Evolutionary conservation across 2,329 filamentous ascomycete species (phyloP).

Genomic region (Thelonectria rubi): DNA sequence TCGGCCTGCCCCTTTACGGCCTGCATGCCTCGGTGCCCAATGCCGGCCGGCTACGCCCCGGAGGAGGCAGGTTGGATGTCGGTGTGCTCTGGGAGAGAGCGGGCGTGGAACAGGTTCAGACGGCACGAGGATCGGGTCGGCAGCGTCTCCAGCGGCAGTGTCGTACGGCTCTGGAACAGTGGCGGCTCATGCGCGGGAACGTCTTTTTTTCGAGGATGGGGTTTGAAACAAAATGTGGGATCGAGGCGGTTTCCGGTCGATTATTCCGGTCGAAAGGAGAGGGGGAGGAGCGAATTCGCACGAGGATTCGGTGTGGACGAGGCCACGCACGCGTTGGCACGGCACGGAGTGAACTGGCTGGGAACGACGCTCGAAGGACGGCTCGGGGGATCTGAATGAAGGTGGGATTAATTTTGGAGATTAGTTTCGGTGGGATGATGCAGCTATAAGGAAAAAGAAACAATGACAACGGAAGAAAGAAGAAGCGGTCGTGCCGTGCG

Average conservation of each 20-base stretch:
- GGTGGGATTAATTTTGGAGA: slow-evolving; percentile 6
- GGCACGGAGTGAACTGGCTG: background rate
- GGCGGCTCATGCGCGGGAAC: slow-evolving; percentile 37
- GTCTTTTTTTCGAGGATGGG: background rate
- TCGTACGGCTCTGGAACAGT: slow-evolving; percentile 32
- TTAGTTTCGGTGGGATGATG: slow-evolving; percentile 11
- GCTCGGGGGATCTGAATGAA: background rate
- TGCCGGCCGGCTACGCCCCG: slow-evolving; percentile 37
- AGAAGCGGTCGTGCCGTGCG: slow-evolving; percentile 8
- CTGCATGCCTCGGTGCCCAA: slow-evolving; percentile 57
- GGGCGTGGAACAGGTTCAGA: slow-evolving; percentile 21
- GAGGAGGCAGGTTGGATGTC: slow-evolving; percentile 29
- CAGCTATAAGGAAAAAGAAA: slow-evolving; percentile 2
- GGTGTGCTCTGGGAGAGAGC: slow-evolving; percentile 12
- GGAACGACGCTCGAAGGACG: too few species aligned
- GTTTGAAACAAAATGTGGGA: slow-evolving; percentile 1
- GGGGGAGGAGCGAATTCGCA: background rate
- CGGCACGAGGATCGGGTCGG: slow-evolving; percentile 20
- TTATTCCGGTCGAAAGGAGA: slow-evolving; percentile 6
- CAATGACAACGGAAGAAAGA: background rate
- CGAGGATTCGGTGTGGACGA: slow-evolving; percentile 17
- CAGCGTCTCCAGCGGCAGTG: slow-evolving; percentile 33
- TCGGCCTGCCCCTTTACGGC: slow-evolving; percentile 65
- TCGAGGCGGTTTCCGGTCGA: background rate
- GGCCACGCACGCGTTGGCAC: slow-evolving; percentile 26